Percentiles rank a stretch among this genome's conserved stretches.
Evolutionary conservation across 1,284 basidiomycete genomes (phyloP).

Genomic region (Amylostereum chailletii): DNA sequence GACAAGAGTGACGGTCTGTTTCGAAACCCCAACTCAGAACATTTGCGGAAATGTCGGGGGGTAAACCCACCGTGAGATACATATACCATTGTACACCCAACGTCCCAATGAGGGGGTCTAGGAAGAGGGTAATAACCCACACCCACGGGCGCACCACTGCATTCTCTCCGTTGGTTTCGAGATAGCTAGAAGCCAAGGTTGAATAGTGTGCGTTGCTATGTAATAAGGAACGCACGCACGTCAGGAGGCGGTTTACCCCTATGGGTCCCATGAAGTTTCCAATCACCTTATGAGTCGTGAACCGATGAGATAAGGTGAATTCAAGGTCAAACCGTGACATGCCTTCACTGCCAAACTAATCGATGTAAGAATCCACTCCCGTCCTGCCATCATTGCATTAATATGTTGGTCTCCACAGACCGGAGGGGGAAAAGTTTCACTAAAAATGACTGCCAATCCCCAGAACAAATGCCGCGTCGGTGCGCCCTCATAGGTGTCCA

Average conservation of each 20-base stretch:
- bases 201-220: conserved; percentile 4
- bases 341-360: conserved; percentile 12
- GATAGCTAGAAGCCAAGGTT: conserved; percentile 21
- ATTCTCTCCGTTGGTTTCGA: conserved; percentile 32
- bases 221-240: conserved; percentile 7
- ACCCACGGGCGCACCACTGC: conserved; percentile 40
- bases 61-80: conserved; percentile 30
- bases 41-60: neutral
- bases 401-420: neutral
- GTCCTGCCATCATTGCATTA: conserved; percentile 6
- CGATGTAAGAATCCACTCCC: conserved; percentile 16
- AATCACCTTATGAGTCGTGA: neutral
- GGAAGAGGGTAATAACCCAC: conserved; percentile 56
- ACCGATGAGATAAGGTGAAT: neutral
- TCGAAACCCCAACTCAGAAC: neutral
- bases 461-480: conserved; percentile 18
- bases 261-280: conserved; percentile 20
- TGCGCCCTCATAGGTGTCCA: conserved; percentile 21
- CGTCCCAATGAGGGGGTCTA: conserved; percentile 41
- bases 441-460: conserved; percentile 18
- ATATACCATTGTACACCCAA: conserved; percentile 39
- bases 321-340: neutral
- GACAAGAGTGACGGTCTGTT: conserved; percentile 26
- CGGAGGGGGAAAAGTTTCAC: conserved; percentile 8
- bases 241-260: conserved; percentile 35